phyloP scores from a whole-genome alignment of 352 stramenopile genomes.

The Phytophthora cajani region DNA sequence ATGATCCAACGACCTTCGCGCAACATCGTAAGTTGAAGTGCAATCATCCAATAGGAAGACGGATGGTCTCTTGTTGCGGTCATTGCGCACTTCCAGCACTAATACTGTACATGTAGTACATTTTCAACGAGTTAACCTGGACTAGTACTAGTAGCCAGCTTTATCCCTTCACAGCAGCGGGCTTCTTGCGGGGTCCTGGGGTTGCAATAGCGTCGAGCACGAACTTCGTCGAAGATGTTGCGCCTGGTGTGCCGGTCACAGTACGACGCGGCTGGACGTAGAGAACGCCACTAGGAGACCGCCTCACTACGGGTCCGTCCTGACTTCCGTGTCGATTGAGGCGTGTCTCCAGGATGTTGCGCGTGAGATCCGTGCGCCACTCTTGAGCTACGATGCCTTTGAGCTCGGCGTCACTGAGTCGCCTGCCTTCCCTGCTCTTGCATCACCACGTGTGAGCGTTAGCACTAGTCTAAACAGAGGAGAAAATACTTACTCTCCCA shows the following conservation, averaged over 20 bases:
- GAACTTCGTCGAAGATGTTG: constrained; percentile 17
- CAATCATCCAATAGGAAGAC: not conserved
- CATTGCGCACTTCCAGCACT: not conserved
- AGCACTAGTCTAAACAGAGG: constrained; percentile 1
- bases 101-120: not conserved
- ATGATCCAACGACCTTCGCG: constrained; percentile 19
- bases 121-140: no score
- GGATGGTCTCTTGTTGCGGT: not conserved
- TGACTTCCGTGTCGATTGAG: constrained; percentile 68
- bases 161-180: not conserved
- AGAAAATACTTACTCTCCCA: constrained; percentile 38
- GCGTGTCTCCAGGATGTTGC: constrained; percentile 54
- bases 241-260: not conserved
- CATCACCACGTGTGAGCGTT: constrained; percentile 9
- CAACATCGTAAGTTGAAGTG: constrained; percentile 7
- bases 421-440: constrained; percentile 26
- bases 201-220: constrained; percentile 48
- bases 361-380: constrained; percentile 70
- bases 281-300: constrained; percentile 61
- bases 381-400: constrained; percentile 58
- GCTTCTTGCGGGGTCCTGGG: constrained; percentile 21
- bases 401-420: constrained; percentile 54
- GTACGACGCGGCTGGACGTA: constrained; percentile 28
- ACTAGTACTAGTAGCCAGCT: no score
- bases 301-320: constrained; percentile 58